These are phyloP conservation scores for Podila clonocystis DNA, from an alignment of 192 early-diverging fungal genomes.

Conservation along the genomic window DNA sequence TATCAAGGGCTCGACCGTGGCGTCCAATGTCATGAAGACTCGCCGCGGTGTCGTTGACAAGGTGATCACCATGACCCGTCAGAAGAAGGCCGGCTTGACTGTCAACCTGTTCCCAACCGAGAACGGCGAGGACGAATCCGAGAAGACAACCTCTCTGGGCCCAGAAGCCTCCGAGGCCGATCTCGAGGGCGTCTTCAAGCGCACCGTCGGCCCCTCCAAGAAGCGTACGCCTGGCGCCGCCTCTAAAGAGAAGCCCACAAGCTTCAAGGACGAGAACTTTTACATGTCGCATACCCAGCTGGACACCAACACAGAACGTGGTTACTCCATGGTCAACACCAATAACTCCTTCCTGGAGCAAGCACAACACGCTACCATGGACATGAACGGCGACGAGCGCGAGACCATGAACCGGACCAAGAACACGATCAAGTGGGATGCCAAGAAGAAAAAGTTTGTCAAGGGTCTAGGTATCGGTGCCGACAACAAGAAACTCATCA, in stretches of 20 bases:
- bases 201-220: conserved; percentile 35
- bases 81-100: conserved; percentile 43
- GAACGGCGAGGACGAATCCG: not conserved
- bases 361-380: conserved; percentile 78
- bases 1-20: conserved; percentile 73
- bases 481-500: conserved; percentile 97
- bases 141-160: conserved; percentile 8
- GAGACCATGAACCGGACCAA: conserved; percentile 63
- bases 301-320: conserved; percentile 90
- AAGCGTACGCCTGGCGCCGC: not conserved
- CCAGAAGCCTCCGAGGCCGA: conserved; percentile 48
- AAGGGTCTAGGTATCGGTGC: conserved; percentile 82
- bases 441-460: conserved; percentile 93
- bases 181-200: conserved; percentile 36
- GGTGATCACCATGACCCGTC: conserved; percentile 53
- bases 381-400: conserved; percentile 86
- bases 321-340: conserved; percentile 73
- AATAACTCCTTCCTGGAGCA: conserved; percentile 84
- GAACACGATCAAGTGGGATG: conserved; percentile 89
- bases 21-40: conserved; percentile 74
- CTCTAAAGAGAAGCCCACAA: conserved; percentile 45
- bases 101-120: conserved; percentile 48
- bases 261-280: conserved; percentile 82
- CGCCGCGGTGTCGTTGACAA: conserved; percentile 61
- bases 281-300: conserved; percentile 90